Evolutionary conservation across 108 stramenopile species (phyloP), one percentile per base, ranked within the genome.

Genomic region (Parmales sp.): DNA sequence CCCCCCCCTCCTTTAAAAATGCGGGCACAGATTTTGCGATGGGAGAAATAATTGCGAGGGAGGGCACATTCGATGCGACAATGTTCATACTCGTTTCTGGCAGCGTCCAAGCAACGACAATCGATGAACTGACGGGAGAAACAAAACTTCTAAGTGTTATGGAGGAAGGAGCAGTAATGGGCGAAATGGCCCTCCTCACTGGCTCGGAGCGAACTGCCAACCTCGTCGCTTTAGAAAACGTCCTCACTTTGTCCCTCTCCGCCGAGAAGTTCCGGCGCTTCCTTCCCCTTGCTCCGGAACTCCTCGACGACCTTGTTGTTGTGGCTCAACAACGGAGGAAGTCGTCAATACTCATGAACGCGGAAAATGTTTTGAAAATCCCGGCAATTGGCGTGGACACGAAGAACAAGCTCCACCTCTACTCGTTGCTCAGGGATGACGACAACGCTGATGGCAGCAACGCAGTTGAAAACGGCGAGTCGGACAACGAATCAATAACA

Each of bases 251-350:
- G 29, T 20, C 29, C n/a, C 54, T 60, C 5, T 19, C n/a, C n/a
- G 54, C 54, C 31, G 54, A 60, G 16, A 11, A 60, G n/a, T 60
- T 19, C 54, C 13, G 54, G 54, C 29, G 54, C 7, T 60, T 60
- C 31, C 13, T 60, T 18, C 13, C n/a, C 20, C 31, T 60, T 20
- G 13, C n/a, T 4, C 54, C 54, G n/a, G 54, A 60, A 20, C n/a
- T 60, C 54, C 29, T 60, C 31, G 54, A 60, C 54, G 20, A 20
- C 54, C 20, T 60, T 28, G 36, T 60, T 31, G 26, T 20, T 34
- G 36, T 34, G 1, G 54, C 54, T 5, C 29, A 20, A 34, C 13
- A 34, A 18, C 29, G 54, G 20, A 60, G 54, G 54, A 60, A 34
- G 20, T 34, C 16, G 54, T 34, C 31, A 28, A 60, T 60, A 28